Evolutionary conservation across 768 basidiomycete genomes (phyloP).

Genomic region (Lentinus tigrinus): DNA sequence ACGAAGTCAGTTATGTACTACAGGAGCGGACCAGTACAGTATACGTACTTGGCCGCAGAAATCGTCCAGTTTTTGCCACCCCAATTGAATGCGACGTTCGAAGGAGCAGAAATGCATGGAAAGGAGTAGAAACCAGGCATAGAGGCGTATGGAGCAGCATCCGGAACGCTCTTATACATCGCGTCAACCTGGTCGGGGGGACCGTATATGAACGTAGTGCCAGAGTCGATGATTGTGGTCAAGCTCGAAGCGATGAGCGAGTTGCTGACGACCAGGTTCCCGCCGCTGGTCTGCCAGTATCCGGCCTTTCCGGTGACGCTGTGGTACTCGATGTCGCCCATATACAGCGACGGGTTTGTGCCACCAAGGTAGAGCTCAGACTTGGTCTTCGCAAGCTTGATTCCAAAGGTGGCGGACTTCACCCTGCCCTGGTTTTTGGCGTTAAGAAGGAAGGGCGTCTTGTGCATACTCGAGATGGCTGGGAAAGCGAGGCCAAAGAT

Average conservation of each 20-base stretch:
- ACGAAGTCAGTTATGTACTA: neutral
- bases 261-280: conserved; percentile 9
- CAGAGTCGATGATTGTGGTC: conserved; percentile 28
- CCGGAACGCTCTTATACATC: conserved; percentile 29
- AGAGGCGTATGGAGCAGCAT: conserved; percentile 15
- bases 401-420: conserved; percentile 25
- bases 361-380: conserved; percentile 39
- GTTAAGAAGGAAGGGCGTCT: conserved; percentile 23
- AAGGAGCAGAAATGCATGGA: conserved; percentile 18
- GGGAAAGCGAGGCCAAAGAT: conserved; percentile 26
- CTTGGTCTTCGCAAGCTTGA: conserved; percentile 26
- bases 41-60: conserved; percentile 15
- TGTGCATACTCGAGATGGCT: conserved; percentile 16
- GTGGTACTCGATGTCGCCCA: conserved; percentile 31
- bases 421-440: conserved; percentile 19
- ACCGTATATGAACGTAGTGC: conserved; percentile 33
- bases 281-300: conserved; percentile 29
- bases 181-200: conserved; percentile 18
- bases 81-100: conserved; percentile 21
- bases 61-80: conserved; percentile 21
- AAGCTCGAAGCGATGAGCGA: conserved; percentile 6
- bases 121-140: conserved; percentile 26
- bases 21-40: neutral
- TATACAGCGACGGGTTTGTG: conserved; percentile 33
- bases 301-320: conserved; percentile 20